A percentile compares a stretch with the other conserved stretches of the same genome.
phyloP scores from a whole-genome alignment of 2,329 filamentous ascomycete species.

The Teratosphaeria gauchensis region DNA sequence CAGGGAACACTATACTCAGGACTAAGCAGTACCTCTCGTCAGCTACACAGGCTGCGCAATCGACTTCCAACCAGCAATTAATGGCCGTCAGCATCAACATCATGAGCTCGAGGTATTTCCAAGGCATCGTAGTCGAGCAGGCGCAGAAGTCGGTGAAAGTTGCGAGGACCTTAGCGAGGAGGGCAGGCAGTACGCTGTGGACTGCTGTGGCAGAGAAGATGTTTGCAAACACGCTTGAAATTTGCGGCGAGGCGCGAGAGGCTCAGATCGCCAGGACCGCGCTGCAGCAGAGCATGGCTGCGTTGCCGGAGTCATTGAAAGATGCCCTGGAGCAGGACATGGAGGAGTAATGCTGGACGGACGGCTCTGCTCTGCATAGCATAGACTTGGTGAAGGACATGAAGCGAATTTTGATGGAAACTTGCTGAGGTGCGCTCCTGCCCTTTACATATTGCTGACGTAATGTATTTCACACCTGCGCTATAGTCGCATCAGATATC shows the following conservation, averaged over 20 bases:
- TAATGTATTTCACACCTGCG: neutral
- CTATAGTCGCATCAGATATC: neutral
- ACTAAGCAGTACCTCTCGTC: conserved; percentile 70
- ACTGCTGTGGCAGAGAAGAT: conserved; percentile 65
- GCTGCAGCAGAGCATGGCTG: conserved; percentile 12
- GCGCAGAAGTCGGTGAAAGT: conserved; percentile 41
- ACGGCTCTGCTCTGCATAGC: neutral
- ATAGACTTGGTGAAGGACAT: neutral
- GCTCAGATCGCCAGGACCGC: conserved; percentile 14
- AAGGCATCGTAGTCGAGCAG: conserved; percentile 61
- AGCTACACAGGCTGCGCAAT: conserved; percentile 60
- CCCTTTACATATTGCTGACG: neutral
- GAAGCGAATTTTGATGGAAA: neutral
- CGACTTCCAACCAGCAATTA: conserved; percentile 65
- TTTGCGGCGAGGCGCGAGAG: conserved; percentile 45
- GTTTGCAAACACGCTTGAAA: conserved; percentile 64
- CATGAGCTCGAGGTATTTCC: conserved; percentile 76
- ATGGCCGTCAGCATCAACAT: conserved; percentile 75
- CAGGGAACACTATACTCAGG: conserved; percentile 59
- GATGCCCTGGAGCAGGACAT: conserved; percentile 9
- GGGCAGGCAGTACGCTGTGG: conserved; percentile 28
- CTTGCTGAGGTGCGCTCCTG: neutral
- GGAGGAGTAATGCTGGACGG: neutral
- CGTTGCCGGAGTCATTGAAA: conserved; percentile 9
- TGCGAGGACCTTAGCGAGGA: conserved; percentile 48